A percentile compares a stretch with the other conserved stretches of the same genome.
phyloP scores from a whole-genome alignment of 305 asterid species.

The Caryopteris hybrid region DNA sequence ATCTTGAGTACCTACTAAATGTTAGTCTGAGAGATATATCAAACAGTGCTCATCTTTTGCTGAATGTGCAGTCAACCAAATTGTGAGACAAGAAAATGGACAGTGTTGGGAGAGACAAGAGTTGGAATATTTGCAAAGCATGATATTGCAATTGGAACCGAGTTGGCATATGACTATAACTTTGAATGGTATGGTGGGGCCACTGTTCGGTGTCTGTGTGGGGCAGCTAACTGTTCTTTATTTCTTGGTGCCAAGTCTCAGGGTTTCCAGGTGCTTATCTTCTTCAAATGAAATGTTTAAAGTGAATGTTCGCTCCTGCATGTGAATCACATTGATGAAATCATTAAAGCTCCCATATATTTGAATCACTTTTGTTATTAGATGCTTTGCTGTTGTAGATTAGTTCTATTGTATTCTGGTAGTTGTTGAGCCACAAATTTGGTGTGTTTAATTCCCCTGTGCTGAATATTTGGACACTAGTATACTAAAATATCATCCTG shows the following conservation, averaged over 20 bases:
- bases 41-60: slow-evolving; percentile 14
- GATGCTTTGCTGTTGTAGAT: slow-evolving; percentile 1
- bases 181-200: slow-evolving; percentile 97
- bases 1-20: slow-evolving; percentile 4
- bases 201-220: slow-evolving; percentile 87
- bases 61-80: slow-evolving; percentile 70
- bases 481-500: neutral
- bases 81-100: slow-evolving; percentile 98
- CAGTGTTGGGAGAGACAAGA: slow-evolving; percentile 80
- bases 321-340: slow-evolving; percentile 7
- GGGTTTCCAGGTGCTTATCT: slow-evolving; percentile 74
- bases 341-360: slow-evolving; percentile 4
- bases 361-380: neutral
- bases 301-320: slow-evolving; percentile 13
- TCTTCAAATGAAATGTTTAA: slow-evolving; percentile 7
- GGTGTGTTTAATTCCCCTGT: neutral
- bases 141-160: slow-evolving; percentile 65
- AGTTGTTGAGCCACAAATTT: neutral
- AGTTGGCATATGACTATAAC: slow-evolving; percentile 77
- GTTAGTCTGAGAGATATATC: neutral
- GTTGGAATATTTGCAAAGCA: slow-evolving; percentile 84
- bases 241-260: slow-evolving; percentile 97
- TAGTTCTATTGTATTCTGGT: neutral
- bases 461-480: neutral
- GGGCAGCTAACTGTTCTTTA: slow-evolving; percentile 80